These are phyloP conservation scores for Aspergillus nomiae DNA, from an alignment of 2,329 filamentous ascomycete species.

Conservation along the genomic window DNA sequence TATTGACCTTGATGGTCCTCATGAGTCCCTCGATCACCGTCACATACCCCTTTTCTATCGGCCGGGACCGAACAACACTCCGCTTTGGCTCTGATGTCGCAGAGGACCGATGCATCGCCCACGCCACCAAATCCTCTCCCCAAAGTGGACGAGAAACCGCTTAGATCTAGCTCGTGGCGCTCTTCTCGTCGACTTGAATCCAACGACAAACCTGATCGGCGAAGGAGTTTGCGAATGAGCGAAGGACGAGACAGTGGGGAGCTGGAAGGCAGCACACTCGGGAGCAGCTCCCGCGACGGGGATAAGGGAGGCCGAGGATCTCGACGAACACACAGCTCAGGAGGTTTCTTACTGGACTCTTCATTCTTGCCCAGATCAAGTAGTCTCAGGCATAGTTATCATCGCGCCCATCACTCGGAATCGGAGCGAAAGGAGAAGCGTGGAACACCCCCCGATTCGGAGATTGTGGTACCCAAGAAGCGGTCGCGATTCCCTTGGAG, in stretches of 20 bases:
- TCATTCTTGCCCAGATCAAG: constrained; percentile 33
- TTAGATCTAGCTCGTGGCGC: background rate
- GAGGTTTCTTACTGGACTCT: constrained; percentile 51
- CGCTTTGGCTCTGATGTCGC: constrained; percentile 25
- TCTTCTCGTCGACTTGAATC: constrained; percentile 11
- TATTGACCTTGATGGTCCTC: constrained; percentile 7
- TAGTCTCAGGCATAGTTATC: constrained; percentile 27
- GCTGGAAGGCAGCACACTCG: constrained; percentile 40
- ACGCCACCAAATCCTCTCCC: constrained; percentile 17
- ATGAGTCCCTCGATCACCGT: constrained; percentile 24
- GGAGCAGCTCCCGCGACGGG: constrained; percentile 38
- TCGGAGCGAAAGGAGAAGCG: constrained; percentile 43
- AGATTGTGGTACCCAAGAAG: constrained; percentile 34
- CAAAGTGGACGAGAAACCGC: constrained; percentile 15
- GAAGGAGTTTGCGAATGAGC: constrained; percentile 25
- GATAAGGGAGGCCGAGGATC: constrained; percentile 29
- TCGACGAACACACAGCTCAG: constrained; percentile 34
- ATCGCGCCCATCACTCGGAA: constrained; percentile 26
- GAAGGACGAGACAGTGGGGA: constrained; percentile 33
- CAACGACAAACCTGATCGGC: constrained; percentile 23
- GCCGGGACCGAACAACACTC: constrained; percentile 23
- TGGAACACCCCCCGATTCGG: constrained; percentile 35
- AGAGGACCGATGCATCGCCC: constrained; percentile 20
- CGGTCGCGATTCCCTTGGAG: constrained; percentile 37
- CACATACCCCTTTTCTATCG: constrained; percentile 23